These are phyloP conservation scores for Oryza rufipogon DNA, from an alignment of 176 grass and related monocot species.

Conservation along the genomic window DNA sequence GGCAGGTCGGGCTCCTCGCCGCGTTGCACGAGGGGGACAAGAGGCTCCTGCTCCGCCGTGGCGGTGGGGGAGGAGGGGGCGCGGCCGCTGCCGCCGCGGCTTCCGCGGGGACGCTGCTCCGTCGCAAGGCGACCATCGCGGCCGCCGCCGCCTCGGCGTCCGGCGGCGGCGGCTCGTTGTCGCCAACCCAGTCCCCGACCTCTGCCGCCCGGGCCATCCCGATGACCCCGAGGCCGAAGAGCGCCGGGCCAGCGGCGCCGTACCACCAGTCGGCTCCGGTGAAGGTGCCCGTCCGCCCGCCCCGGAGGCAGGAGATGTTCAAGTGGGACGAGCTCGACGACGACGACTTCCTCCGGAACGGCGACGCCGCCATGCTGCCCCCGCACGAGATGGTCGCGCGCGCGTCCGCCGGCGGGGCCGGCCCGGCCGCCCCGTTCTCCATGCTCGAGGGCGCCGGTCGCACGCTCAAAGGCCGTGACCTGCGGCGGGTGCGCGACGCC, in stretches of 20 bases:
- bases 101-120: conserved; percentile 37
- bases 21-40: conserved; percentile 59
- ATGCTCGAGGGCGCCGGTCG: conserved; percentile 86
- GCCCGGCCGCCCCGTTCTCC: conserved; percentile 57
- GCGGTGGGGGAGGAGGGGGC: not conserved
- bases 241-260: not conserved
- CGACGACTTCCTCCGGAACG: conserved; percentile 35
- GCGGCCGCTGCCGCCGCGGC: not conserved
- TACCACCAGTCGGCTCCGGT: conserved; percentile 62
- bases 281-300: conserved; percentile 50
- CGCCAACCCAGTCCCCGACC: conserved; percentile 25
- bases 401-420: conserved; percentile 42
- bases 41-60: conserved; percentile 45
- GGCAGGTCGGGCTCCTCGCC: conserved; percentile 56
- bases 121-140: conserved; percentile 55
- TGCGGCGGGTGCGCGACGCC: conserved; percentile 61
- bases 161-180: conserved; percentile 28
- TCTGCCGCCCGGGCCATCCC: conserved; percentile 47
- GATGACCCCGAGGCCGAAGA: conserved; percentile 19
- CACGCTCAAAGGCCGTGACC: conserved; percentile 89
- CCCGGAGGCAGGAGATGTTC: conserved; percentile 23
- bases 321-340: conserved; percentile 49
- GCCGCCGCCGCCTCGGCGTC: conserved; percentile 36
- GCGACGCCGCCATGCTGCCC: conserved; percentile 51
- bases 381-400: conserved; percentile 67